Conservation (phyloP, 257 asterid species). For the Solanum peruvianum region DNA sequence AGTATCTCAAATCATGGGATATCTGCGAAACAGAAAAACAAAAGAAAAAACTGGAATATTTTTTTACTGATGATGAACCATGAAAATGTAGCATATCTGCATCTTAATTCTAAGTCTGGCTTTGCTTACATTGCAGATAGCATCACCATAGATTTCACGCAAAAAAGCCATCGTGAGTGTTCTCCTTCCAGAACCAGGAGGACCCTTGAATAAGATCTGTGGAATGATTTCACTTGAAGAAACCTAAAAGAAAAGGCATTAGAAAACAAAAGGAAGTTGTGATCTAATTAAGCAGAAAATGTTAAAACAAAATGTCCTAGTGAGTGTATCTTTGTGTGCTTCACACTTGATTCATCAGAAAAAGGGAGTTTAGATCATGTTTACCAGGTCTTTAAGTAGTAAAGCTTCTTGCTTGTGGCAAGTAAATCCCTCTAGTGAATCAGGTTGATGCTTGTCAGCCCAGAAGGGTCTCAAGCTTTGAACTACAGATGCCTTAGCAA, state of each 20-base stretch:
- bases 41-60: background rate
- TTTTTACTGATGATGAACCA: background rate
- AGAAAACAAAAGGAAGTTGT: background rate
- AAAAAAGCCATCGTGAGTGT: conserved; percentile 61
- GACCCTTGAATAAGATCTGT: conserved; percentile 61
- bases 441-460: conserved; percentile 77
- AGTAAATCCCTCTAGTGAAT: conserved; percentile 42
- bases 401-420: conserved; percentile 74
- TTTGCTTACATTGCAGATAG: conserved; percentile 49
- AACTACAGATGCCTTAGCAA: conserved; percentile 54
- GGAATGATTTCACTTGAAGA: conserved; percentile 31
- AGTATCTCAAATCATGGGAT: conserved; percentile 56
- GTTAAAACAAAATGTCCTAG: background rate
- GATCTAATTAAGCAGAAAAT: background rate
- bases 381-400: conserved; percentile 58
- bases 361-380: background rate
- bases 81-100: background rate
- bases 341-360: background rate
- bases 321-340: background rate
- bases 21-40: conserved; percentile 32
- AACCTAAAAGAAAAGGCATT: conserved; percentile 18
- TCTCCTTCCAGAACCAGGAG: conserved; percentile 74
- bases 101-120: background rate
- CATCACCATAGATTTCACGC: conserved; percentile 56
- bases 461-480: conserved; percentile 68